Conservation (phyloP, 1,284 basidiomycete species). For the Stygiomarasmius scandens region DNA sequence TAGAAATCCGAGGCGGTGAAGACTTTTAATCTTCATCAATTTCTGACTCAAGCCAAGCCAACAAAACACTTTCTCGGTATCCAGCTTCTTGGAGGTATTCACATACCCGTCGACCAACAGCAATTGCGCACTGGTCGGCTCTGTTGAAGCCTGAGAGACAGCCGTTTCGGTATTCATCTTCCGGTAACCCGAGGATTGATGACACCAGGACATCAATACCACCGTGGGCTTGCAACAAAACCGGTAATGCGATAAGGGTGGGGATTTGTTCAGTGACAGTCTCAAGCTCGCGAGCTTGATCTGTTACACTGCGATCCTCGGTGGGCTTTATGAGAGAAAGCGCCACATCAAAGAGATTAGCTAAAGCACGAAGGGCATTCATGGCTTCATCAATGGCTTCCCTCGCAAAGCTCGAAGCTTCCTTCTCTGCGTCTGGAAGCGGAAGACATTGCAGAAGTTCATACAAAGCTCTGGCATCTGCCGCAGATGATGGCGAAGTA, state of each 20-base stretch:
- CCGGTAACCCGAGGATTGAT: slow-evolving; percentile 56
- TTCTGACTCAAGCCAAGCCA: slow-evolving; percentile 16
- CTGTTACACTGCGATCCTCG: slow-evolving; percentile 25
- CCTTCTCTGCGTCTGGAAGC: slow-evolving; percentile 53
- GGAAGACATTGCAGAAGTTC: slow-evolving; percentile 64
- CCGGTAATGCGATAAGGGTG: slow-evolving; percentile 67
- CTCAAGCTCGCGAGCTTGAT: slow-evolving; percentile 45
- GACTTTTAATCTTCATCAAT: slow-evolving; percentile 6
- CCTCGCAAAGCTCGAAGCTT: slow-evolving; percentile 53
- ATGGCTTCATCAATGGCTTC: slow-evolving; percentile 81
- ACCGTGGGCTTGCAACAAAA: slow-evolving; percentile 53
- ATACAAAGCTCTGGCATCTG: slow-evolving; percentile 61
- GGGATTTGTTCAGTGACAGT: slow-evolving; percentile 64
- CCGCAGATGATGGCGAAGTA: slow-evolving; percentile 49
- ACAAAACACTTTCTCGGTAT: slow-evolving; percentile 22
- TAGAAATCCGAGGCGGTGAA: too few relatives aligned
- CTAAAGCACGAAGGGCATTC: slow-evolving; percentile 59
- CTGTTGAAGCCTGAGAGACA: slow-evolving; percentile 74
- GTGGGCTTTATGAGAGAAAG: slow-evolving; percentile 31
- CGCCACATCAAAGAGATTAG: slow-evolving; percentile 56
- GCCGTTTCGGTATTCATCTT: slow-evolving; percentile 63
- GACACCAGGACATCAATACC: slow-evolving; percentile 45
- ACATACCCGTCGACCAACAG: slow-evolving; percentile 59
- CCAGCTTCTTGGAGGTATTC: slow-evolving; percentile 44
- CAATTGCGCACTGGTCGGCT: slow-evolving; percentile 69